These are phyloP conservation scores for Fusarium lyarnte DNA, from an alignment of 2,329 filamentous ascomycete species.

Conservation along the genomic window DNA sequence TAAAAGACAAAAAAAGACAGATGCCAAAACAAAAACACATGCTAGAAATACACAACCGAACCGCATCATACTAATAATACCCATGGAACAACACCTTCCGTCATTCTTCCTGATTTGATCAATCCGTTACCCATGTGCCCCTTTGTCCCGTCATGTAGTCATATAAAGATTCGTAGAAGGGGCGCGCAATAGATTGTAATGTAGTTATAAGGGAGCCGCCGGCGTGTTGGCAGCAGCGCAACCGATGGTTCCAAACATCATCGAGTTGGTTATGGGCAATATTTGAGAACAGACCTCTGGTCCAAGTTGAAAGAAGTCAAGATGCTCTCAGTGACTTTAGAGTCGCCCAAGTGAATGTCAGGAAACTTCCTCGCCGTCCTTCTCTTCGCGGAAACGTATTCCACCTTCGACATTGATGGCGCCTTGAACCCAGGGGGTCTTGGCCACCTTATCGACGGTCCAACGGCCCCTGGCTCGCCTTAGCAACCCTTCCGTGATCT, in stretches of 20 bases:
- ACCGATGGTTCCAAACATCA: not conserved
- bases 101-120: conserved; percentile 18
- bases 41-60: conserved; percentile 35
- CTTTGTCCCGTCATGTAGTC: conserved; percentile 28
- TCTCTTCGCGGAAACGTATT: conserved; percentile 67
- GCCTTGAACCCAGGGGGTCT: conserved; percentile 77
- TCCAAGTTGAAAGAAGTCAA: not conserved
- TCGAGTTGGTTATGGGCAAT: not conserved
- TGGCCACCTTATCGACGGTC: conserved; percentile 76
- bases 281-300: not conserved
- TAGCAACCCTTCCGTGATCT: conserved; percentile 84
- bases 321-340: not conserved
- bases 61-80: conserved; percentile 17
- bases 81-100: conserved; percentile 25
- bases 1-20: not conserved
- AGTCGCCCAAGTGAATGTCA: conserved; percentile 28
- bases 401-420: conserved; percentile 76
- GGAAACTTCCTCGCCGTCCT: conserved; percentile 63
- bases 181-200: conserved; percentile 15
- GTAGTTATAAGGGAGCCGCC: conserved; percentile 9
- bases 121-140: conserved; percentile 29
- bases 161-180: conserved; percentile 18
- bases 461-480: conserved; percentile 84
- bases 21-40: not conserved
- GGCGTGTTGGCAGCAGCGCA: not conserved